phyloP scores from a whole-genome alignment of 2,329 filamentous ascomycete genomes.

The Cladosporium colombiae region DNA sequence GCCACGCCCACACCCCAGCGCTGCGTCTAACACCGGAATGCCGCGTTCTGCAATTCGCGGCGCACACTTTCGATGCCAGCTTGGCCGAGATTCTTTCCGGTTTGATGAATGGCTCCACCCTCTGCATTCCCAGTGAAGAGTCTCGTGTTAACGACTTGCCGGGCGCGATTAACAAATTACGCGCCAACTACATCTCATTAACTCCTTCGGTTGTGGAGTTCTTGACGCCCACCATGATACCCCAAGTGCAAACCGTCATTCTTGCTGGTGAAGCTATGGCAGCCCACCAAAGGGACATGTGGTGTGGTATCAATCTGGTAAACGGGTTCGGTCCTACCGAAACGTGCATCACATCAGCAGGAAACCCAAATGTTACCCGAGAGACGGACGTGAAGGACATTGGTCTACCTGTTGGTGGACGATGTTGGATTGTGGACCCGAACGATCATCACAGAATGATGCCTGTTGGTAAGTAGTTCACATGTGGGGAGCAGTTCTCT shows the following conservation, averaged over 20 bases:
- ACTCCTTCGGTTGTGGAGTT: conserved; percentile 20
- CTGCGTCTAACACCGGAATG: conserved; percentile 10
- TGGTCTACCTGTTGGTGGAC: conserved; percentile 8
- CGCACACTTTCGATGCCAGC: conserved; percentile 23
- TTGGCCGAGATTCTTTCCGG: conserved; percentile 20
- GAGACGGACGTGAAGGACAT: conserved; percentile 16
- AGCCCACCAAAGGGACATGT: conserved; percentile 9
- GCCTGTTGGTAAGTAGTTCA: conserved; percentile 11
- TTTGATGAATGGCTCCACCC: conserved; percentile 24
- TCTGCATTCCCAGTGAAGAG: conserved; percentile 28
- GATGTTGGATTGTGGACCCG: conserved; percentile 15
- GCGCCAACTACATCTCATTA: conserved; percentile 16
- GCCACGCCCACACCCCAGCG: not conserved
- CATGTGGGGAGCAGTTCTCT: too few relatives aligned
- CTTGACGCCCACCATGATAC: conserved; percentile 18
- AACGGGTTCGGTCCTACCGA: conserved; percentile 23
- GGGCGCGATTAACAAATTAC: conserved; percentile 20
- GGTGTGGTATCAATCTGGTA: conserved; percentile 12
- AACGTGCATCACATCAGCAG: conserved; percentile 7
- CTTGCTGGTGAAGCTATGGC: conserved; percentile 18
- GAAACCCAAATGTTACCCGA: conserved; percentile 12
- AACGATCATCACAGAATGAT: conserved; percentile 17
- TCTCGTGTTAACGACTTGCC: conserved; percentile 23
- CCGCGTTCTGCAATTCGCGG: conserved; percentile 22
- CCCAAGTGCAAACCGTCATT: conserved; percentile 15